A percentile compares a stretch with the other conserved stretches of the same genome.
Conservation (phyloP, 306 rosid genomes). For the Citrullus colocynthis region DNA sequence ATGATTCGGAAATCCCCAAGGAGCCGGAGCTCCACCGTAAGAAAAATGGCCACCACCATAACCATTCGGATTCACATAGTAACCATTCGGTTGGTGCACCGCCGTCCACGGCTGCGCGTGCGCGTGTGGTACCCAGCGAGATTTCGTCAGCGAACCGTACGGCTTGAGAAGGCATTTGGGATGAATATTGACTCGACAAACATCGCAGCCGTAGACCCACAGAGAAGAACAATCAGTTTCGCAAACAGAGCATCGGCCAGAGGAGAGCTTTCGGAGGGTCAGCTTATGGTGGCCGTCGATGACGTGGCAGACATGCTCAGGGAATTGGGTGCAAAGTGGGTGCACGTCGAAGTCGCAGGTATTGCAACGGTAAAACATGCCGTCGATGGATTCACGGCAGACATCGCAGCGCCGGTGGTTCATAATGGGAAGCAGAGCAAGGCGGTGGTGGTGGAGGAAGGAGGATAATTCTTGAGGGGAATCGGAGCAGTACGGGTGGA, state of each 20-base stretch:
- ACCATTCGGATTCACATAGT: neutral
- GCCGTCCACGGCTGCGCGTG: neutral
- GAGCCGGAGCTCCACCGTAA: neutral
- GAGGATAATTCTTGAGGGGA: constrained; percentile 2
- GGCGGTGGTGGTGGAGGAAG: neutral
- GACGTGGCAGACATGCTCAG: constrained; percentile 3
- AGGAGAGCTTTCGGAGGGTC: neutral
- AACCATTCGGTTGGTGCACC: neutral
- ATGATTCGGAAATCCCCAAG: neutral
- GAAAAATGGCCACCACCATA: neutral
- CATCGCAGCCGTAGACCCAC: neutral
- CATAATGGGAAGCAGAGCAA: neutral
- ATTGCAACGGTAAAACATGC: constrained; percentile 9
- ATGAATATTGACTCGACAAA: neutral
- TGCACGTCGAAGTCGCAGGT: constrained; percentile 11
- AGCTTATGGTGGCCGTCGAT: neutral
- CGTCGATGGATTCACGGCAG: constrained; percentile 1
- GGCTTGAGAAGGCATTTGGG: neutral
- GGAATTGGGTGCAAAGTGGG: constrained; percentile 14
- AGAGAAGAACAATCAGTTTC: neutral
- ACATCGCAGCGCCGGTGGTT: neutral
- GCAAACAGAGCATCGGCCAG: neutral
- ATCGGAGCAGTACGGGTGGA: constrained; percentile 8
- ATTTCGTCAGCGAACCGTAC: neutral
- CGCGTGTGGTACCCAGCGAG: neutral